These are phyloP conservation scores for Fusarium napiforme DNA, from an alignment of 2,329 filamentous ascomycete species.

Conservation along the genomic window DNA sequence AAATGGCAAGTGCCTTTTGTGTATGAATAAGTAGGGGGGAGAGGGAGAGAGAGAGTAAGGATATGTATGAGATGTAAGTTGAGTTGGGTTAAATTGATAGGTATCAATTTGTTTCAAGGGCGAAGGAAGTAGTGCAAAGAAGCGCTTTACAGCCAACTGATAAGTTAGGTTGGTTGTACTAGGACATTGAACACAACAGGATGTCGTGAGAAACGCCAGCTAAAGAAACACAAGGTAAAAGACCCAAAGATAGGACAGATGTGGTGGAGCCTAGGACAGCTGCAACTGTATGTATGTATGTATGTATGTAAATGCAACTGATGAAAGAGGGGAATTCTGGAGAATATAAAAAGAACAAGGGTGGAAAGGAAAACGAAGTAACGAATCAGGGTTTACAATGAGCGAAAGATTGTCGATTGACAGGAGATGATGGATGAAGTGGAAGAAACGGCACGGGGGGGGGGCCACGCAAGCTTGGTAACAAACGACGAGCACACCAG, in stretches of 20 bases:
- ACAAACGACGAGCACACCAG: slow-evolving; percentile 10
- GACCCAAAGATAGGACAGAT: slow-evolving; percentile 26
- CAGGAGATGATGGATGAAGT: slow-evolving; percentile 31
- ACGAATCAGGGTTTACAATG: slow-evolving; percentile 31
- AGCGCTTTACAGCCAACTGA: slow-evolving; percentile 15
- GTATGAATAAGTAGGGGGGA: neutral
- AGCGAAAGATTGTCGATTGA: slow-evolving; percentile 23
- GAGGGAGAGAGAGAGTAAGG: neutral
- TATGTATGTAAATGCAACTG: neutral
- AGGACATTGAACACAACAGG: slow-evolving; percentile 32
- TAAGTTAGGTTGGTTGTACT: neutral
- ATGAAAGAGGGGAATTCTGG: slow-evolving; percentile 21
- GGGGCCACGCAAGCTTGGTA: slow-evolving; percentile 39
- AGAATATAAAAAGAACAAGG: slow-evolving; percentile 33
- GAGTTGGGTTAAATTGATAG: neutral
- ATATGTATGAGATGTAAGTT: neutral
- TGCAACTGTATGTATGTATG: neutral
- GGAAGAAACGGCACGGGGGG: slow-evolving; percentile 38
- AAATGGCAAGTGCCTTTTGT: slow-evolving; percentile 2
- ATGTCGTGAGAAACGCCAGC: slow-evolving; percentile 36
- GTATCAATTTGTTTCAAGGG: neutral
- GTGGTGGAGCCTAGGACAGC: slow-evolving; percentile 40
- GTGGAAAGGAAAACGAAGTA: slow-evolving; percentile 6
- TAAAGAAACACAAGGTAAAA: slow-evolving; percentile 32
- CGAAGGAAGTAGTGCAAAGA: slow-evolving; percentile 8